Evolutionary conservation across 805 yeast genomes (phyloP), one percentile per base, ranked within the genome.

Genomic region (Saccharomycopsis schoenii): DNA sequence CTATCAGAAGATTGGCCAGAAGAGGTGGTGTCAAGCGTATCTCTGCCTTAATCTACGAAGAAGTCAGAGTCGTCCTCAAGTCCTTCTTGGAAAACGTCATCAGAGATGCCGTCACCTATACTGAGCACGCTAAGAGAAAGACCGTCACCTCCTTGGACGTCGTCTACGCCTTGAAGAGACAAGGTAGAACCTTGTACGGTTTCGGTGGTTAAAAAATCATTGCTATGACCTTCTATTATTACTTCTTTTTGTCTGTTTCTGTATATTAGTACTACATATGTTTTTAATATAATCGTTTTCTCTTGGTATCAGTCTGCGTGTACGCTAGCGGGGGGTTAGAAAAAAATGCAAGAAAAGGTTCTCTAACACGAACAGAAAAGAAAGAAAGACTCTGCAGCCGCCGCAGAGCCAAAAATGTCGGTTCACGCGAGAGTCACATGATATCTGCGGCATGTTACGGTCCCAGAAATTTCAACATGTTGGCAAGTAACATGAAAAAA

Each of bases 1-100:
- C 99, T 75, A 93, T 93, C 76, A 91, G 99, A 84, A 93, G 99
- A 89, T 88, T 93, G 73, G 99, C 99, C 59, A 93, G 99, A 87
- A 91, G 99, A 89, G 99, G 99, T 83, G 99, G 99, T 92, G 99
- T 93, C 76, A 93, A 93, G 88, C 97, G 99, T 89, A 93, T 93
- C 74, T 93, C 98, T 67, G 98, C 97, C 77, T 83, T 92, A 76
- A 93, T 93, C 77, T 93, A 93, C 83, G 99, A 93, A 81, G 97
- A 93, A 83, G 97, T 94, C 74, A 91, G 99, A 84, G 92, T 88
- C 70, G 97, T 94, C 69, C 83, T 93, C 69, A 92, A 92, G 82
- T 83, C 96, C 62, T 93, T 93, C 88, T 85, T 93, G 76, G 97
- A 90, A 80, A 86, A 89, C 74, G 97, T 94, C 70, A 93, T 93